These are phyloP conservation scores for Crithidia bombi DNA, from an alignment of 208 protist species.

Conservation along the genomic window DNA sequence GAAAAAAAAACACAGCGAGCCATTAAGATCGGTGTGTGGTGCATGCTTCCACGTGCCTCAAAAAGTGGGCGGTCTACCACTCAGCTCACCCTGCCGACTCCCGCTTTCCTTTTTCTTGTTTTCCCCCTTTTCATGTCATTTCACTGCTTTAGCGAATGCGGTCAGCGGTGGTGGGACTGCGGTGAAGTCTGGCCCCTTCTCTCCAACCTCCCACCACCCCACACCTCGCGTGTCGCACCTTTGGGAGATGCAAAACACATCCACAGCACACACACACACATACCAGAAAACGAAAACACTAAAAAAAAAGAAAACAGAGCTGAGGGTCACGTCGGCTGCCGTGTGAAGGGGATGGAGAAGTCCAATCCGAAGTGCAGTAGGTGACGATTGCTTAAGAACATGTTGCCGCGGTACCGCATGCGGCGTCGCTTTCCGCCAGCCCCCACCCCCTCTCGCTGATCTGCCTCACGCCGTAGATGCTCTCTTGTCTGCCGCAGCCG, in stretches of 20 bases:
- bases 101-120: background rate
- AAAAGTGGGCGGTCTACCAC: too few relatives aligned
- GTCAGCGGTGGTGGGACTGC: too few relatives aligned
- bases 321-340: background rate
- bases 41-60: too few relatives aligned
- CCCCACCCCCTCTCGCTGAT: constrained; percentile 22
- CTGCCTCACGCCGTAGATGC: constrained; percentile 26
- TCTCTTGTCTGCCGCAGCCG: constrained; percentile 37
- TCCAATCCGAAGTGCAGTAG: constrained; percentile 85
- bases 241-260: too few relatives aligned
- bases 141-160: too few relatives aligned
- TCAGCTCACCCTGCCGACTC: background rate
- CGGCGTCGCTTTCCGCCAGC: constrained; percentile 23
- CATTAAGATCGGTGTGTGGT: too few relatives aligned
- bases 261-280: background rate
- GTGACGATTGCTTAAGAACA: constrained; percentile 71
- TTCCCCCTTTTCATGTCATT: too few relatives aligned
- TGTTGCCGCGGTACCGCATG: constrained; percentile 11
- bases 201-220: too few relatives aligned
- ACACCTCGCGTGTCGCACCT: too few relatives aligned
- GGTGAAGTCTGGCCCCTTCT: too few relatives aligned
- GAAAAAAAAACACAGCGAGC: background rate
- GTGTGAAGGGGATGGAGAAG: constrained; percentile 64
- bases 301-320: background rate
- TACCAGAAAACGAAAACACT: background rate